A percentile compares a stretch with the other conserved stretches of the same genome.
These are phyloP conservation scores for Phaffomyces antillensis DNA, from an alignment of 805 yeast species.

Conservation along the genomic window DNA sequence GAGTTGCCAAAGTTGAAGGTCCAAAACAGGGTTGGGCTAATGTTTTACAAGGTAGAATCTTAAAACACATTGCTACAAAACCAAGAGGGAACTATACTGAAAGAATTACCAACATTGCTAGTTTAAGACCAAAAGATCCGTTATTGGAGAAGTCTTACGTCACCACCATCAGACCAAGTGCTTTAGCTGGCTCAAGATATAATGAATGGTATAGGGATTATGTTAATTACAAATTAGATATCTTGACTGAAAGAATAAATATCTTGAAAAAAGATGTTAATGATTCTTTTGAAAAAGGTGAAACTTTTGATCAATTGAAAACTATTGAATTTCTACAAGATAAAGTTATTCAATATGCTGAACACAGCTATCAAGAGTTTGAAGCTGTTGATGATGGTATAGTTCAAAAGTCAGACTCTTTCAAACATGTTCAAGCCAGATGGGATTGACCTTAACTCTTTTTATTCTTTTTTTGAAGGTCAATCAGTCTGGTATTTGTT, in stretches of 20 bases:
- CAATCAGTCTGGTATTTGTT: no score
- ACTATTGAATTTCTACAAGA: constrained; percentile 25
- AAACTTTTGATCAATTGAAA: constrained; percentile 30
- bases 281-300: constrained; percentile 18
- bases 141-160: constrained; percentile 32
- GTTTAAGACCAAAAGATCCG: constrained; percentile 35
- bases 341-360: constrained; percentile 24
- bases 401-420: constrained; percentile 19
- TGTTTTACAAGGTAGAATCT: constrained; percentile 38
- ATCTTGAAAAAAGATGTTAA: constrained; percentile 22
- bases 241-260: constrained; percentile 26
- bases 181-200: constrained; percentile 29
- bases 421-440: constrained; percentile 8
- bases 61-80: constrained; percentile 40
- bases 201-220: constrained; percentile 35
- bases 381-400: constrained; percentile 26
- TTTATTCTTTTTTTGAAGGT: no score
- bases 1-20: constrained; percentile 24
- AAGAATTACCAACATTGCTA: constrained; percentile 36
- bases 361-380: constrained; percentile 28
- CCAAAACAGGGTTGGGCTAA: constrained; percentile 43
- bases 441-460: background rate
- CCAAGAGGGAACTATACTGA: constrained; percentile 32
- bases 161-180: constrained; percentile 34
- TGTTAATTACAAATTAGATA: constrained; percentile 31